Base-by-base conservation (phyloP, 805 yeast genomes). In the Saccharomycopsis lassenensis region DNA sequence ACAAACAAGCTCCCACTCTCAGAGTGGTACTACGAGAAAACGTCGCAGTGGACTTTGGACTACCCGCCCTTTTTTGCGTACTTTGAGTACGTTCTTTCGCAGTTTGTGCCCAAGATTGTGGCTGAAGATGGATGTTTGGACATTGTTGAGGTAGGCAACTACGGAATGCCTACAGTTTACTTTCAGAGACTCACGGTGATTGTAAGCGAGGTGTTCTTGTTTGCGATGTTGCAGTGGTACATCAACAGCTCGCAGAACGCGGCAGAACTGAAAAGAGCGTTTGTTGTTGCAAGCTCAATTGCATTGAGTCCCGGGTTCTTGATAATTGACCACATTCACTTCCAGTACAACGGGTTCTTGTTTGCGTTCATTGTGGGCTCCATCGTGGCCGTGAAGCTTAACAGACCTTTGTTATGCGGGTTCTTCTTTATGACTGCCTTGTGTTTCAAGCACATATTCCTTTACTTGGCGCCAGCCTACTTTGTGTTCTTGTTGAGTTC, bases 51-150 rank as follows among this genome's bases (percentile, higher is more conserved):
- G 96, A 91, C 97, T 0, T 61, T 91, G 27, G 98, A 91, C 56
- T 91, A 89, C 58, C 98, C 99, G 7, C 99, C 99, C 0, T 83
- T 86, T 50, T 91, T 91, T 57, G 98, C 98, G 0, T 87, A 85
- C 57, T 89, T 91, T 48, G 98, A 91, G 56, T 85, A 86, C 82
- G 15, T 67, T 2, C 54, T 91, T 32, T 66, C 94, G 0, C 77
- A 66, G 35, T 65, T 82, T 37, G 89, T 81, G 1, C 94, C 95
- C 0, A 33, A 48, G 2, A 20, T 52, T 0, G 93, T 82, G 1
- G 59, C 55, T 4, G 54, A 63, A 1, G 95, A 87, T 55, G 95
- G 95, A 0, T 79, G 93, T 51, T 62, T 87, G 29, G 79, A 71
- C 34, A 66, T 87, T 29, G 74, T 74, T 0, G 69, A 61, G 24